Evolutionary conservation across 2,329 filamentous ascomycete genomes (phyloP), one percentile per base, ranked within the genome.

Genomic region (Dactylellina parvicollis): DNA sequence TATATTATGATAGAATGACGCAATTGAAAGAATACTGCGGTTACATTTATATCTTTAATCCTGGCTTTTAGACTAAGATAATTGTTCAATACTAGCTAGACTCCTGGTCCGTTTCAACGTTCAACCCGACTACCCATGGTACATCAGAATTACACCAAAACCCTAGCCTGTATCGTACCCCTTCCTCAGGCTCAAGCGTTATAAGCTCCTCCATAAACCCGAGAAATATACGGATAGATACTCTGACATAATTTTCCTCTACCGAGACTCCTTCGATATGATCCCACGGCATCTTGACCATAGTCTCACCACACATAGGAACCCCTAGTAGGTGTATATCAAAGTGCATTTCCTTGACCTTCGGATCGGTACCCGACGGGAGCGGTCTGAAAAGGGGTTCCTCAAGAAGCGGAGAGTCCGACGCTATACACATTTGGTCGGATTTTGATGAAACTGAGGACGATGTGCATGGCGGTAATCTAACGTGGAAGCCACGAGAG

Each of bases 231-330:
- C 30, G 36, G 14, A 72, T 42, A 22, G 67, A 59, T 32, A 60
- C 34, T 12, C 46, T 42, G 7, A 65, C 42, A 28, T 59, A 65
- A 3, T 46, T 52, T 14, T 59, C 44, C 20, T 60, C 67, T 8
- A 65, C 18, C 14, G 14, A 24, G 16, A 42, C 50, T 14, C 49
- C 52, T 7, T 59, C 28, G 20, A 72, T 14, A 10, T 54, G 24
- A 20, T 65, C 67, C 67, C 59, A 65, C 2, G 57, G 57, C 3
- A 62, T 20, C n/a, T 52, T 59, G 9, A 72, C 46, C 42, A 57
- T 46, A 5, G 32, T 26, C 14, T 52, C 57, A 1, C 50, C 66
- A 20, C 66, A 64, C 12, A 64, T 18, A 9, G 57, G 50, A 4
- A 59, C 44, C 18, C 57, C 66, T 2, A 54, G 32, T 9, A 72